Evolutionary conservation across 1,139 yeast genomes (phyloP).

Genomic region (Eremothecium gossypii): DNA sequence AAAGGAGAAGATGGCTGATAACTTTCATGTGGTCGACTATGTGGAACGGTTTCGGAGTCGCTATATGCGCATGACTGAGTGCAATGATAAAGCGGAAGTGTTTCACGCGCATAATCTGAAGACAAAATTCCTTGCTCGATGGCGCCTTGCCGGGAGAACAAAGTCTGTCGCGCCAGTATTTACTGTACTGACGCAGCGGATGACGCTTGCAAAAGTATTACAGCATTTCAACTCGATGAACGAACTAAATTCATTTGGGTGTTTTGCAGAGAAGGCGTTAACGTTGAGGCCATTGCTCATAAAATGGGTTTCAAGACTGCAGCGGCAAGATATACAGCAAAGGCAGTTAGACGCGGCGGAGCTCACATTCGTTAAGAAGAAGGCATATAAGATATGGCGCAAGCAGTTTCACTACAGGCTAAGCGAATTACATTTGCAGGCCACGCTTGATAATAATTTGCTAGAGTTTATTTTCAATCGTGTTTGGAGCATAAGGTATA

Average conservation of each 20-base stretch:
- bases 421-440: slow-evolving; percentile 13
- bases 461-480: slow-evolving; percentile 15
- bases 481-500: slow-evolving; percentile 21
- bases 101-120: not conserved
- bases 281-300: slow-evolving; percentile 19
- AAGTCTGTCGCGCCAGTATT: not conserved
- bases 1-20: slow-evolving; percentile 18
- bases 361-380: slow-evolving; percentile 6
- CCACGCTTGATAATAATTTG: slow-evolving; percentile 12
- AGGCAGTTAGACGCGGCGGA: slow-evolving; percentile 9
- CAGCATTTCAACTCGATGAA: not conserved
- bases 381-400: slow-evolving; percentile 13
- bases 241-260: slow-evolving; percentile 4
- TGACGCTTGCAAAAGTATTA: not conserved
- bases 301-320: slow-evolving; percentile 18
- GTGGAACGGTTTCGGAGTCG: slow-evolving; percentile 8
- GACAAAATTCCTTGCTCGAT: not conserved
- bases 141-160: not conserved
- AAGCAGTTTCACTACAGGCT: slow-evolving; percentile 9
- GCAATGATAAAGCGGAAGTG: not conserved
- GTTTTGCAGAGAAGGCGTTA: slow-evolving; percentile 6
- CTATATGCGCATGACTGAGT: slow-evolving; percentile 1
- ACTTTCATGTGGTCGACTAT: slow-evolving; percentile 15
- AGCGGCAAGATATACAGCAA: not conserved
- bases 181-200: not conserved